phyloP scores from a whole-genome alignment of 495 filamentous ascomycete species.

The Tetracladium marchalianum region DNA sequence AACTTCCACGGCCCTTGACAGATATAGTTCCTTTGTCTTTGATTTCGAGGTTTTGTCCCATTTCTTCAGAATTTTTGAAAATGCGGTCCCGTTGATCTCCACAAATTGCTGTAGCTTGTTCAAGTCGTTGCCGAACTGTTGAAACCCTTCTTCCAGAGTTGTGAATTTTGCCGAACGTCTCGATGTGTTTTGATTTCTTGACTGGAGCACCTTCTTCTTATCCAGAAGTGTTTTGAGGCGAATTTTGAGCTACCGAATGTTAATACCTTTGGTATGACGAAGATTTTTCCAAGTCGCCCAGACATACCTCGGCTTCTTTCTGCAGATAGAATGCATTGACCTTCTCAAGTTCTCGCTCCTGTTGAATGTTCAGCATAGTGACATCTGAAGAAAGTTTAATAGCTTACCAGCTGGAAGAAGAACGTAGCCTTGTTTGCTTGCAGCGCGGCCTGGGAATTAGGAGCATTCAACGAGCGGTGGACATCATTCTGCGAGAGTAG shows the following conservation, averaged over 20 bases:
- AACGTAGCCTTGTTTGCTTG: constrained; percentile 98
- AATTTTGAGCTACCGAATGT: constrained; percentile 62
- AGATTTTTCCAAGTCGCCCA: background rate
- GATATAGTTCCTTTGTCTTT: constrained; percentile 92
- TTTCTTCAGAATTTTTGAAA: constrained; percentile 98
- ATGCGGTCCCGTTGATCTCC: constrained; percentile 92
- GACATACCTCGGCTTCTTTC: constrained; percentile 88
- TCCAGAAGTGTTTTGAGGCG: constrained; percentile 85
- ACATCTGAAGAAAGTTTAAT: background rate
- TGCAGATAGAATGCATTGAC: constrained; percentile 97
- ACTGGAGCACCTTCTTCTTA: constrained; percentile 83
- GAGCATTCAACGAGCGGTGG: constrained; percentile 30
- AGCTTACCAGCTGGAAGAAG: constrained; percentile 86
- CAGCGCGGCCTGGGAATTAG: constrained; percentile 78
- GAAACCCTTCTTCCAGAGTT: constrained; percentile 88
- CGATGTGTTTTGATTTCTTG: constrained; percentile 60
- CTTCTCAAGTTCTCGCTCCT: constrained; percentile 97
- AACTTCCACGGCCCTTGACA: constrained; percentile 91
- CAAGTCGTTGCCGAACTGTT: constrained; percentile 89
- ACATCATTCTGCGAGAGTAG: constrained; percentile 63
- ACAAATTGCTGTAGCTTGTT: constrained; percentile 98
- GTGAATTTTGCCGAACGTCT: constrained; percentile 86
- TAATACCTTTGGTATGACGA: background rate
- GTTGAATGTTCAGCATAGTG: constrained; percentile 12
- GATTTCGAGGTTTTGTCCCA: constrained; percentile 99